phyloP scores from a whole-genome alignment of 2,329 filamentous ascomycete species.

The Ophiostoma angusticollis region DNA sequence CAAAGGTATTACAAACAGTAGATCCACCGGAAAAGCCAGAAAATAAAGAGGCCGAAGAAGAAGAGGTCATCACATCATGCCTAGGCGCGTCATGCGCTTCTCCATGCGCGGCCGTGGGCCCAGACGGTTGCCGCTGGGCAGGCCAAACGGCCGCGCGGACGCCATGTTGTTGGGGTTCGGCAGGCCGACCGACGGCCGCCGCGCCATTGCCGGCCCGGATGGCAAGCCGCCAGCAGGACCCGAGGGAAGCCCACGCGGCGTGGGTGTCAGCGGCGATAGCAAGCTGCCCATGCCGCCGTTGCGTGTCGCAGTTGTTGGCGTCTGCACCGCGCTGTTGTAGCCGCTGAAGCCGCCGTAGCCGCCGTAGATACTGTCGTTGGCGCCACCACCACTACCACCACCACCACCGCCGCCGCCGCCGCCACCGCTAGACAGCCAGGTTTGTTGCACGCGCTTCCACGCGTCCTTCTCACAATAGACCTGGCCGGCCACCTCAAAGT shows the following conservation, averaged over 20 bases:
- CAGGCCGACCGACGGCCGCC: conserved; percentile 6
- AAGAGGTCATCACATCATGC: conserved; percentile 44
- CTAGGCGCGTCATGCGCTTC: conserved; percentile 48
- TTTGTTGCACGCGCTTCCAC: conserved; percentile 35
- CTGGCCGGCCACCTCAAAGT: conserved; percentile 73
- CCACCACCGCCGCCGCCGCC: background rate
- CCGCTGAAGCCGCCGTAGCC: background rate
- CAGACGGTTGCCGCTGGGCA: conserved; percentile 22
- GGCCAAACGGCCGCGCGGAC: conserved; percentile 19
- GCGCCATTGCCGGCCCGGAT: conserved; percentile 10
- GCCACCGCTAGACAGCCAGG: conserved; percentile 4
- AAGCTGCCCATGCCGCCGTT: conserved; percentile 1
- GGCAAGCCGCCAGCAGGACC: conserved; percentile 15
- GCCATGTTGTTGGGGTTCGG: conserved; percentile 4
- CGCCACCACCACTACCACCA: background rate
- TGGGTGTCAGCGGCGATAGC: background rate
- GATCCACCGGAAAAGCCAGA: background rate
- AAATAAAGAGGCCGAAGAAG: background rate
- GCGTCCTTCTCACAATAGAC: conserved; percentile 85
- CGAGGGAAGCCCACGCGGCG: conserved; percentile 7
- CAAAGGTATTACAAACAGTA: background rate
- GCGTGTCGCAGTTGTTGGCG: background rate
- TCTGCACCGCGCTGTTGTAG: no score
- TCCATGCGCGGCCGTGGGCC: conserved; percentile 38
- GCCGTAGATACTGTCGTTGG: background rate